These are phyloP conservation scores for Leccinum disarticulatum DNA, from an alignment of 768 basidiomycete genomes.

Conservation along the genomic window DNA sequence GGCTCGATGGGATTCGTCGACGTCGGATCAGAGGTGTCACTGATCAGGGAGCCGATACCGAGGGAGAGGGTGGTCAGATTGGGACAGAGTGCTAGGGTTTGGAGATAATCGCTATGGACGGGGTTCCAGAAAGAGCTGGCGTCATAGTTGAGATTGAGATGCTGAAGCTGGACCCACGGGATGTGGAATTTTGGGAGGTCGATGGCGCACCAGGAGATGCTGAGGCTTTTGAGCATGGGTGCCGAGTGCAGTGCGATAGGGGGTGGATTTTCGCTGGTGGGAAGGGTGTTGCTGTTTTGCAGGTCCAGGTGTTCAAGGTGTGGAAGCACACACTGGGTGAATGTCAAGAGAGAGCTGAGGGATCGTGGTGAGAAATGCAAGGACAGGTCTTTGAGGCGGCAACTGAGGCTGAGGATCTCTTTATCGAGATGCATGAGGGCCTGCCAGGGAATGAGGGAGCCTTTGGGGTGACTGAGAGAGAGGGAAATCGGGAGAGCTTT, in stretches of 20 bases:
- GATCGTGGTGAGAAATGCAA: slow-evolving; percentile 26
- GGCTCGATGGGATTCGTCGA: slow-evolving; percentile 7
- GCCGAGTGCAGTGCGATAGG: slow-evolving; percentile 26
- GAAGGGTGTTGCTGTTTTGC: slow-evolving; percentile 26
- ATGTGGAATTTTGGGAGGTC: slow-evolving; percentile 28
- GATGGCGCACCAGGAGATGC: slow-evolving; percentile 29
- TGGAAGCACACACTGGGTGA: slow-evolving; percentile 27
- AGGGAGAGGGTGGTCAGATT: slow-evolving; percentile 30
- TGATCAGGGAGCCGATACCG: slow-evolving; percentile 24
- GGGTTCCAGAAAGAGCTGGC: slow-evolving; percentile 31
- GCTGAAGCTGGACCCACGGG: slow-evolving; percentile 30
- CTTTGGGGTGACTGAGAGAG: slow-evolving; percentile 23
- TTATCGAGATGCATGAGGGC: slow-evolving; percentile 32
- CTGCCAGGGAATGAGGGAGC: slow-evolving; percentile 22
- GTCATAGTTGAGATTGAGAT: slow-evolving; percentile 29
- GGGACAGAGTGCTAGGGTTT: slow-evolving; percentile 23
- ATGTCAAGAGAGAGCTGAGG: slow-evolving; percentile 28
- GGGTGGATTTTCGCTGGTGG: slow-evolving; percentile 26
- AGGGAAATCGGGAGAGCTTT: slow-evolving; percentile 31
- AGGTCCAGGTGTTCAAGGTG: slow-evolving; percentile 27
- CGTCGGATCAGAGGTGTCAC: slow-evolving; percentile 12
- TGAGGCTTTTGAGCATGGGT: slow-evolving; percentile 28
- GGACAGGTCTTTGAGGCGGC: slow-evolving; percentile 20
- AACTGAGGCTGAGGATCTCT: slow-evolving; percentile 27
- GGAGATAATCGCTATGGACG: slow-evolving; percentile 30